Conservation (phyloP, 805 yeast species). For the Hyphopichia homilentoma region DNA sequence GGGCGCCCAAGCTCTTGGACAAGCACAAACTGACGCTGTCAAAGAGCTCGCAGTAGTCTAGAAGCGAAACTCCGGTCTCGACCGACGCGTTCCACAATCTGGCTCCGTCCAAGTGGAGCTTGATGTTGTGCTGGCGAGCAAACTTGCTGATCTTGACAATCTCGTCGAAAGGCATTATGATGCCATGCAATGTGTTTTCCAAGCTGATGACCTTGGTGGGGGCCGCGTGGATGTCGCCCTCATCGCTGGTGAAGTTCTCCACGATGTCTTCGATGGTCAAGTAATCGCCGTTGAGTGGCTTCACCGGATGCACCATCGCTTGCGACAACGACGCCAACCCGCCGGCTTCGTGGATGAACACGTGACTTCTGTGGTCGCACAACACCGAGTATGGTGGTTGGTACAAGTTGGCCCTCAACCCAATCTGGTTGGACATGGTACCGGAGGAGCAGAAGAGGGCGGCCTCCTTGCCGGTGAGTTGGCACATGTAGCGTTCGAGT, state of each 20-base stretch:
- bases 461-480: constrained; percentile 72
- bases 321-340: constrained; percentile 87
- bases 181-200: constrained; percentile 87
- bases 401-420: constrained; percentile 63
- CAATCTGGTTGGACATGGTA: constrained; percentile 87
- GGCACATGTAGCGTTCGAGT: constrained; percentile 62
- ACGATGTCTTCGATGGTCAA: constrained; percentile 77
- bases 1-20: constrained; percentile 90
- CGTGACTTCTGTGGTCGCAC: constrained; percentile 85
- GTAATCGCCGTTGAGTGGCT: constrained; percentile 71
- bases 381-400: constrained; percentile 86
- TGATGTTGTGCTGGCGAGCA: constrained; percentile 56
- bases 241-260: constrained; percentile 59
- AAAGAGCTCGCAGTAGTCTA: constrained; percentile 69
- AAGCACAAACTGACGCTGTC: constrained; percentile 89
- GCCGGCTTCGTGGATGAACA: constrained; percentile 82
- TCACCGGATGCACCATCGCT: constrained; percentile 85
- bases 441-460: constrained; percentile 86
- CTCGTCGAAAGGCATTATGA: constrained; percentile 76
- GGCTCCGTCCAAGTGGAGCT: constrained; percentile 91
- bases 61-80: constrained; percentile 63
- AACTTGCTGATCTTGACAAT: constrained; percentile 65
- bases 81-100: constrained; percentile 88
- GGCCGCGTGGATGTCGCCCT: constrained; percentile 82
- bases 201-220: constrained; percentile 82